Base-by-base conservation (phyloP, 1,139 yeast genomes). In the Geotrichum citri-aurantii region DNA sequence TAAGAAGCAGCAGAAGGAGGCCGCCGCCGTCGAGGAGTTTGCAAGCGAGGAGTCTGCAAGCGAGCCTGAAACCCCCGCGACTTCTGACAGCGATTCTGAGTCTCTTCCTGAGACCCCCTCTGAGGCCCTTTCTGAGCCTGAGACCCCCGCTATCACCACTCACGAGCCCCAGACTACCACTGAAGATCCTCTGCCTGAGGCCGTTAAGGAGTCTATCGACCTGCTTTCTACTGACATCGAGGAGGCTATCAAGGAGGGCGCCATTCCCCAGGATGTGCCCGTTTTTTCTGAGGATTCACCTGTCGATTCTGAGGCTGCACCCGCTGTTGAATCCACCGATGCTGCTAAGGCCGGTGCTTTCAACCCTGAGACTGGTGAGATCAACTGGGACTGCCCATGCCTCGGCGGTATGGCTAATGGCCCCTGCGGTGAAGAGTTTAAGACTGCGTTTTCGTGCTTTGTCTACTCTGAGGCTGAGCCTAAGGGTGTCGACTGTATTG, bases 361-460 rank as follows among this genome's bases (percentile, higher is more conserved):
- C 76, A 84, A 93, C 75, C 98, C 98, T 53, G 97, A 89, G 68
- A 93, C 99, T 6, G 99, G 99, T 47, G 99, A 93, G 73, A 95
- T 95, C 75, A 93, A 95, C 83, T 95, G 99, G 99, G 99, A 95
- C 71, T 95, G 99, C 73, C 97, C 99, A n/a, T 95, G 99, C 76
- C 79, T 95, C 61, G 99, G 99, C 48, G 99, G 99, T 55, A 93
- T 93, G 98, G 98, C 99, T 50, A 81, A 91, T 64, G 99, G 99
- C 0, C 97, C 99, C 61, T 92, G 99, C 75, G 99, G 99, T 59
- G 96, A 89, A 71, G 97, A 93, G 75, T 93, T 92, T 79, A 92
- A 93, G 78, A 93, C 83, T 60, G 98, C 99, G 0, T 95, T 95
- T 72, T 81, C 97, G 10, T 95, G 99, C 74, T 95, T 95, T 70